Conservation (phyloP, 1,284 basidiomycete genomes). For the Megacollybia platyphylla region DNA sequence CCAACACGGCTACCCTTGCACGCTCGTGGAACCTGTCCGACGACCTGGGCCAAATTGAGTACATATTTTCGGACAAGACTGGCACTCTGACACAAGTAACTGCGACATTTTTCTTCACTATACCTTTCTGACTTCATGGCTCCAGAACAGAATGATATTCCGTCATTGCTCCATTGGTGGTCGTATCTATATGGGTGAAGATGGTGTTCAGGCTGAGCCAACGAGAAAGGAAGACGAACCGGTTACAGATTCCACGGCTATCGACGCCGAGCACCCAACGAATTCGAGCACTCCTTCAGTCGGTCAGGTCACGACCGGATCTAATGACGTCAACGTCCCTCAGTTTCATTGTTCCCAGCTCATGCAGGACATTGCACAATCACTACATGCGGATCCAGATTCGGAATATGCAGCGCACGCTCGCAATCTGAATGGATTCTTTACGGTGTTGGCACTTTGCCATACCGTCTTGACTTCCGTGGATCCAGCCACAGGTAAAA, state of each 20-base stretch:
- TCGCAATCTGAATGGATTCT: constrained; percentile 77
- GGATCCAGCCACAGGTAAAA: constrained; percentile 54
- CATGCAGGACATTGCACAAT: constrained; percentile 4
- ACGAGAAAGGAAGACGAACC: constrained; percentile 13
- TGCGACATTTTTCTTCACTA: not conserved
- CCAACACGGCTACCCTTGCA: constrained; percentile 67
- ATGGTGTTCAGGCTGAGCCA: constrained; percentile 12
- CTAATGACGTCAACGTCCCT: constrained; percentile 1
- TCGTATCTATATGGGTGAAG: constrained; percentile 63
- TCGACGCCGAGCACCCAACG: not conserved
- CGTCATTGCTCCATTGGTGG: constrained; percentile 86
- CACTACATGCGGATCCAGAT: constrained; percentile 21
- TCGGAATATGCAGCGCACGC: constrained; percentile 51
- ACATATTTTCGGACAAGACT: constrained; percentile 96
- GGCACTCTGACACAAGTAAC: constrained; percentile 82
- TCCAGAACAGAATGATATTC: constrained; percentile 92
- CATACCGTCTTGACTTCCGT: constrained; percentile 85
- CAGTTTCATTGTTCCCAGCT: constrained; percentile 51
- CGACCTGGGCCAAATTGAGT: constrained; percentile 91
- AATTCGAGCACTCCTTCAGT: constrained; percentile 2
- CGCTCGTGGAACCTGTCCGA: constrained; percentile 95
- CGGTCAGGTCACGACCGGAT: not conserved
- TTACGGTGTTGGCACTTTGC: constrained; percentile 84
- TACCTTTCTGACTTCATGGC: constrained; percentile 1
- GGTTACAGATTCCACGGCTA: constrained; percentile 5